Evolutionary conservation across 305 asterid genomes (phyloP).

Genomic region (Fraxinus velutina): DNA sequence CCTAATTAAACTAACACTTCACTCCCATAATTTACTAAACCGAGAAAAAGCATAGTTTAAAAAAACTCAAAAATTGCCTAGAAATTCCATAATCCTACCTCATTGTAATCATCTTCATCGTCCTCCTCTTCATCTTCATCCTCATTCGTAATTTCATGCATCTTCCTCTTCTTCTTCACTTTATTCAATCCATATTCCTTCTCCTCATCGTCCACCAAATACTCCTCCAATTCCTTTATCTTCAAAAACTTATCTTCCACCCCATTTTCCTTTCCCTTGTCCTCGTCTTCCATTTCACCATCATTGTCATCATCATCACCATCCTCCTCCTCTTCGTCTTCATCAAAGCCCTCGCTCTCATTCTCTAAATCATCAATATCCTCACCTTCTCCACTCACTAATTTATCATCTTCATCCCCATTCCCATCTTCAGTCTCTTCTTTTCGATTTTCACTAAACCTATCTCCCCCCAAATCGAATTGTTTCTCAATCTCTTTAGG

Average conservation of each 20-base stretch:
- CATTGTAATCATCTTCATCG: constrained; percentile 1
- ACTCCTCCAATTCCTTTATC: constrained; percentile 74
- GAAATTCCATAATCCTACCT: constrained; percentile 6
- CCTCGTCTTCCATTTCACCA: constrained; percentile 20
- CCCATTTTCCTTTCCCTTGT: constrained; percentile 32
- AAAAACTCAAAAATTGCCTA: background rate
- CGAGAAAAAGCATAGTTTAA: background rate
- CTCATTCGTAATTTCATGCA: constrained; percentile 18
- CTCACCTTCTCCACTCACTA: background rate
- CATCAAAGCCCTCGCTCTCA: constrained; percentile 40
- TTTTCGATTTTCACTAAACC: constrained; percentile 10
- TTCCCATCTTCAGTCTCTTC: constrained; percentile 5
- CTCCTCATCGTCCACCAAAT: constrained; percentile 65
- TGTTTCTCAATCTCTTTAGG: constrained; percentile 48
- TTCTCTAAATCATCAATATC: constrained; percentile 27
- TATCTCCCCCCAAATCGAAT: constrained; percentile 30
- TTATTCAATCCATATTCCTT: constrained; percentile 66
- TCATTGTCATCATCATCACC: constrained; percentile 25
- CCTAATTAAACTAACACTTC: background rate
- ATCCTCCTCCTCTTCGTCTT: constrained; percentile 27
- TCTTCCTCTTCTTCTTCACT: constrained; percentile 36
- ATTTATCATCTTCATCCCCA: constrained; percentile 13
- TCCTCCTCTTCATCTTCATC: constrained; percentile 32
- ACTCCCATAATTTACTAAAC: background rate
- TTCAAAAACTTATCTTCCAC: constrained; percentile 81